A percentile compares a stretch with the other conserved stretches of the same genome.
phyloP scores from a whole-genome alignment of 2,329 filamentous ascomycete genomes.

The Achaetomium macrosporum region DNA sequence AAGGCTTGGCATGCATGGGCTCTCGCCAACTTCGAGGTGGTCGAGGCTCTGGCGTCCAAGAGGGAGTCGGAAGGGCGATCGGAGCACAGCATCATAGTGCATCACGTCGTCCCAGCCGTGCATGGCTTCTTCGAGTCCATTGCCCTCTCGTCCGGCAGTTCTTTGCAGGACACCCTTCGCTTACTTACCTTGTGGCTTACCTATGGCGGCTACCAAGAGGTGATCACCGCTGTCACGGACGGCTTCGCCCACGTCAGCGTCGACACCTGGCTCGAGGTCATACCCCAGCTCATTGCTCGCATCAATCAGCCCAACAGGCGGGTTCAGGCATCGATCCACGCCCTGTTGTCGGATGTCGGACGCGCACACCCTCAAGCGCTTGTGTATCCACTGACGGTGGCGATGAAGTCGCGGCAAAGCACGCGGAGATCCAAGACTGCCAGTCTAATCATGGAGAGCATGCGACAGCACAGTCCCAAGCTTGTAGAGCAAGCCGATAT shows the following conservation, averaged over 20 bases:
- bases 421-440: constrained; percentile 81
- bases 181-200: constrained; percentile 94
- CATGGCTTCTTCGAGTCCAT: constrained; percentile 98
- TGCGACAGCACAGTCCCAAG: constrained; percentile 88
- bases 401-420: constrained; percentile 88
- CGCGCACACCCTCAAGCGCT: constrained; percentile 91
- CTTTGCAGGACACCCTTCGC: constrained; percentile 88
- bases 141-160: constrained; percentile 81
- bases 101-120: constrained; percentile 91
- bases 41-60: constrained; percentile 69
- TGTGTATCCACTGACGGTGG: constrained; percentile 94
- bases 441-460: constrained; percentile 92
- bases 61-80: constrained; percentile 48
- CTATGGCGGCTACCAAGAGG: constrained; percentile 81
- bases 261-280: constrained; percentile 97
- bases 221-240: constrained; percentile 81
- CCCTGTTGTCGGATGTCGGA: constrained; percentile 85
- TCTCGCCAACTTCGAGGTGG: constrained; percentile 95
- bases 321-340: constrained; percentile 86
- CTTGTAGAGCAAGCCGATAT: constrained; percentile 93
- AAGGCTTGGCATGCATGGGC: constrained; percentile 99
- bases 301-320: constrained; percentile 93
- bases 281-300: constrained; percentile 91
- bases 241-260: constrained; percentile 89
- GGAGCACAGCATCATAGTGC: constrained; percentile 64